phyloP scores from a whole-genome alignment of 1,284 basidiomycete genomes.

The Apiotrichum gamsii region DNA sequence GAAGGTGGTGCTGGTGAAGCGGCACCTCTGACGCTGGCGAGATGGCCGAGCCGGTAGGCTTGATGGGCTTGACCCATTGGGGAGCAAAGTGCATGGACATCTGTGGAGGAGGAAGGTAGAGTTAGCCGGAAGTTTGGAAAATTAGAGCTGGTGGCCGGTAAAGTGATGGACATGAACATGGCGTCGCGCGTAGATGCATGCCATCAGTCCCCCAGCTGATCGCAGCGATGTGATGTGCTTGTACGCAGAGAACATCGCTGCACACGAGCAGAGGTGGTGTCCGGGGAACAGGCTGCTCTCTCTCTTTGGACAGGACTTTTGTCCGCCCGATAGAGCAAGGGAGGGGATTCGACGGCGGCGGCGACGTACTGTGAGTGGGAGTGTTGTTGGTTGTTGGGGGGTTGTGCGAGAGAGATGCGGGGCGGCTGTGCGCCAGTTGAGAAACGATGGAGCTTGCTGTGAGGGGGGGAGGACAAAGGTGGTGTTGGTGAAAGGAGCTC shows the following conservation, averaged over 20 bases:
- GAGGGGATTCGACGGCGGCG: too few relatives aligned
- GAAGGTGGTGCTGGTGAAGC: background rate
- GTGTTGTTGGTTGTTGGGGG: background rate
- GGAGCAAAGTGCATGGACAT: constrained; percentile 48
- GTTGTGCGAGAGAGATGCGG: background rate
- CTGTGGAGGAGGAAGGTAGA: constrained; percentile 14
- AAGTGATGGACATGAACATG: too few relatives aligned
- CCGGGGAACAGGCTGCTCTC: too few relatives aligned
- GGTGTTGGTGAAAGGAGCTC: too few relatives aligned
- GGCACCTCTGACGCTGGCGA: constrained; percentile 26
- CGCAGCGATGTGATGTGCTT: too few relatives aligned
- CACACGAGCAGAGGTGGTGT: too few relatives aligned
- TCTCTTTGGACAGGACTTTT: too few relatives aligned
- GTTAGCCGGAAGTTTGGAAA: background rate
- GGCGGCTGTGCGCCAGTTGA: background rate
- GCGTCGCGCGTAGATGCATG: too few relatives aligned
- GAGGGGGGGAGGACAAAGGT: background rate
- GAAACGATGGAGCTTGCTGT: background rate
- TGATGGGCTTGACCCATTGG: constrained; percentile 47
- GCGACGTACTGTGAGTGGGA: background rate
- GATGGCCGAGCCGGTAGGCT: constrained; percentile 34
- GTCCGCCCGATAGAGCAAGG: too few relatives aligned
- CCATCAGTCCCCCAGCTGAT: too few relatives aligned
- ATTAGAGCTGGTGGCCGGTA: background rate
- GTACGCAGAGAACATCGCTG: too few relatives aligned